Evolutionary conservation across 257 asterid species (phyloP).

Genomic region (Orobanche coerulescens): DNA sequence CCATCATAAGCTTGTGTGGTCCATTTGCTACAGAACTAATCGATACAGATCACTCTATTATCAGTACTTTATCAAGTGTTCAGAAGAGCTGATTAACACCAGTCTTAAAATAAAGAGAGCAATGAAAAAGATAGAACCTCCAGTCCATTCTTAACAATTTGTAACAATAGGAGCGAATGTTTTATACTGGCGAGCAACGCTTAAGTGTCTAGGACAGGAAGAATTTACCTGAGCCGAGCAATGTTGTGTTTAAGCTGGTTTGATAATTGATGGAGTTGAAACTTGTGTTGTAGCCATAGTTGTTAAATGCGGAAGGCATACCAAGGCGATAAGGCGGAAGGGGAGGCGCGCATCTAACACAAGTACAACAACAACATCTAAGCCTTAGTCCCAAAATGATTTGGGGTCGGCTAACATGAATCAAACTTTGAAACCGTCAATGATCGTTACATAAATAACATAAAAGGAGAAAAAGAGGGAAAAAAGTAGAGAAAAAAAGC

Average conservation of each 20-base stretch:
- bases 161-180: background rate
- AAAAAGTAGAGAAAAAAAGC: too few species aligned
- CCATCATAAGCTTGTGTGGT: conserved; percentile 3
- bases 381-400: too few species aligned
- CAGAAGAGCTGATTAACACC: conserved; percentile 11
- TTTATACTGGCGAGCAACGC: background rate
- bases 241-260: background rate
- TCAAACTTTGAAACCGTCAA: too few species aligned
- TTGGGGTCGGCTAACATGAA: too few species aligned
- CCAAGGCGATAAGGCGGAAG: too few species aligned
- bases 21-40: conserved; percentile 5
- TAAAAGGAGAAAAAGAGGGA: too few species aligned
- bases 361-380: too few species aligned
- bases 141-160: background rate
- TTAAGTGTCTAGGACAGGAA: background rate
- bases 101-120: background rate
- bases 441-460: too few species aligned
- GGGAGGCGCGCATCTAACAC: too few species aligned
- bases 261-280: too few species aligned
- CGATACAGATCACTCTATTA: conserved; percentile 2
- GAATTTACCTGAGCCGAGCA: background rate
- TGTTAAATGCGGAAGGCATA: too few species aligned
- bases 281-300: too few species aligned
- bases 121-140: background rate
- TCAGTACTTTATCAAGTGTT: background rate